A percentile compares a stretch with the other conserved stretches of the same genome.
Evolutionary conservation across 2,329 filamentous ascomycete species (phyloP).

Genomic region (Conoideocrella luteorostrata): DNA sequence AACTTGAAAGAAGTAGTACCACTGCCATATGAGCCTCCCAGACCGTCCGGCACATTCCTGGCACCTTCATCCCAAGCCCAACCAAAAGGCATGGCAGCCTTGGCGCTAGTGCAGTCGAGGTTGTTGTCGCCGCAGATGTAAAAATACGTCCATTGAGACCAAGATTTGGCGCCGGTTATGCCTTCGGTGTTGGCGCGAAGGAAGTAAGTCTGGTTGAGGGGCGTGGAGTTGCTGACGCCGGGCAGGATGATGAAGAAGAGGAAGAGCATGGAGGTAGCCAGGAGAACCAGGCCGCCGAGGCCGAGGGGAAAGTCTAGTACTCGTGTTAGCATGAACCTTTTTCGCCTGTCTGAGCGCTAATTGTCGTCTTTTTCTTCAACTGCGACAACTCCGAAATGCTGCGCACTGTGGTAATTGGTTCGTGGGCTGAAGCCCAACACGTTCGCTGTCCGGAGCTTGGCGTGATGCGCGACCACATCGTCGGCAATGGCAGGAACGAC

Average conservation of each 20-base stretch:
- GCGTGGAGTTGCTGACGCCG: constrained; percentile 41
- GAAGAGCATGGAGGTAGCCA: constrained; percentile 45
- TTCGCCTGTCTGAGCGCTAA: too few species aligned
- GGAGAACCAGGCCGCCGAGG: constrained; percentile 39
- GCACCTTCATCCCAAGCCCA: constrained; percentile 57
- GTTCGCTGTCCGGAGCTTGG: too few species aligned
- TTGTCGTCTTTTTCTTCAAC: too few species aligned
- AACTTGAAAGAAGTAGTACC: constrained; percentile 53
- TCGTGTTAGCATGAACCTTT: too few species aligned
- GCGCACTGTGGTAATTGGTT: constrained; percentile 4
- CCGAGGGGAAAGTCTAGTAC: constrained; percentile 34
- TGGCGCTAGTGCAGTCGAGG: constrained; percentile 56
- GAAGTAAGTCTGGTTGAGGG: constrained; percentile 75
- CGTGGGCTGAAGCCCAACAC: too few species aligned
- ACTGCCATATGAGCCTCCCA: constrained; percentile 46
- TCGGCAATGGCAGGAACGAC: too few species aligned
- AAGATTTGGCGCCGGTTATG: constrained; percentile 60
- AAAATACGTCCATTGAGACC: constrained; percentile 88
- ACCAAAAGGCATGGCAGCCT: constrained; percentile 63
- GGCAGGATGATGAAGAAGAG: constrained; percentile 55
- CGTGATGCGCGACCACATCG: too few species aligned
- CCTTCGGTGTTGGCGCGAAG: constrained; percentile 69
- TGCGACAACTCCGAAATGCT: too few species aligned
- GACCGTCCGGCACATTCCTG: constrained; percentile 32
- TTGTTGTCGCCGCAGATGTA: constrained; percentile 65